A percentile compares a stretch with the other conserved stretches of the same genome.
Evolutionary conservation across 1,284 basidiomycete genomes (phyloP).

Genomic region (Bondarzewia mesenterica): DNA sequence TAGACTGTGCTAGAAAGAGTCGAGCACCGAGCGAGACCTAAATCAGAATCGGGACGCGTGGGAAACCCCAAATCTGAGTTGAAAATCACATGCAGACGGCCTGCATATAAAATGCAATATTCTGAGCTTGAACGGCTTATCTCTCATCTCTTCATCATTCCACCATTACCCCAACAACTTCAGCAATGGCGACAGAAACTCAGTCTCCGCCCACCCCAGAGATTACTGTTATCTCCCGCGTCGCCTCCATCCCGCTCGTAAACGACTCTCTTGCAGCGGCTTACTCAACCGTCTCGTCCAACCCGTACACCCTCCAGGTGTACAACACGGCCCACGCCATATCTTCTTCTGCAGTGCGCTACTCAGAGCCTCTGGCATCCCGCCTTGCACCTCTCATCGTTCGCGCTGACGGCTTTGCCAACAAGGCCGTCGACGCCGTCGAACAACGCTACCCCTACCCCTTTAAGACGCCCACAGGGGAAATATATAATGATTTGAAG

Average conservation of each 20-base stretch:
- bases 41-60: not conserved
- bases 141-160: not conserved
- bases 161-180: not conserved
- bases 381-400: conserved; percentile 57
- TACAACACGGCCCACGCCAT: conserved; percentile 57
- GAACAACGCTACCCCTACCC: conserved; percentile 66
- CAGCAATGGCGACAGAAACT: conserved; percentile 33
- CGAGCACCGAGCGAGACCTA: not conserved
- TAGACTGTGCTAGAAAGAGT: too few species aligned
- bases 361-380: conserved; percentile 55
- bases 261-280: conserved; percentile 52
- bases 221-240: conserved; percentile 52
- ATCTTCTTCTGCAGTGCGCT: conserved; percentile 49
- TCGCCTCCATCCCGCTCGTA: conserved; percentile 63
- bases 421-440: conserved; percentile 68
- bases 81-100: not conserved
- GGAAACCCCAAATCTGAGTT: too few species aligned
- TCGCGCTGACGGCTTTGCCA: conserved; percentile 55
- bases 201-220: conserved; percentile 34
- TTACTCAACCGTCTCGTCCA: conserved; percentile 48
- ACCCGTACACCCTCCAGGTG: conserved; percentile 52
- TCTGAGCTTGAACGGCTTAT: too few species aligned
- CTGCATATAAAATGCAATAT: not conserved
- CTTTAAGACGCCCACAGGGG: conserved; percentile 64
- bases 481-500: conserved; percentile 54